These are phyloP conservation scores for Dichotomopilus funicola DNA, from an alignment of 2,329 filamentous ascomycete species.

Conservation along the genomic window DNA sequence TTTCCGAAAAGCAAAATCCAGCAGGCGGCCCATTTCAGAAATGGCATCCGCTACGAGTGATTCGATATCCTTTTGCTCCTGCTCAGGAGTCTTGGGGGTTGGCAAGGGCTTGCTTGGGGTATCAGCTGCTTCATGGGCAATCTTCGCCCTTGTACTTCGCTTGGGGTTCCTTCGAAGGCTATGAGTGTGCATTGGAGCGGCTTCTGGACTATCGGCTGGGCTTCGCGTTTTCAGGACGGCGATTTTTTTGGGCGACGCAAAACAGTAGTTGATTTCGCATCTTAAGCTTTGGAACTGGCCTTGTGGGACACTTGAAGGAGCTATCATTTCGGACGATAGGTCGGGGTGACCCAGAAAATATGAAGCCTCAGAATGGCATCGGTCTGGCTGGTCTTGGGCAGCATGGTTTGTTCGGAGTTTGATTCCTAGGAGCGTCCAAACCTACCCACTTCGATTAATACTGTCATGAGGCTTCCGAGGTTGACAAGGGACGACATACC, in stretches of 20 bases:
- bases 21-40: conserved; percentile 17
- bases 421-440: conserved; percentile 22
- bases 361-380: not conserved
- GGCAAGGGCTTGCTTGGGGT: not conserved
- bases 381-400: not conserved
- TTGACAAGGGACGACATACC: conserved; percentile 8
- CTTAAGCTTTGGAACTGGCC: conserved; percentile 16
- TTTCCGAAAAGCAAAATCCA: conserved; percentile 25
- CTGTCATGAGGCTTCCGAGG: no score
- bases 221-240: not conserved
- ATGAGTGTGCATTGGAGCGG: conserved; percentile 4
- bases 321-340: conserved; percentile 20
- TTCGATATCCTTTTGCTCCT: not conserved
- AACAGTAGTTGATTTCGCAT: conserved; percentile 14
- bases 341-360: conserved; percentile 23
- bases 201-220: conserved; percentile 3
- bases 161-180: conserved; percentile 7
- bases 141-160: conserved; percentile 3
- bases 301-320: conserved; percentile 4
- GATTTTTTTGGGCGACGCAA: not conserved
- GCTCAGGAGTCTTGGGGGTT: not conserved
- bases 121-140: conserved; percentile 5
- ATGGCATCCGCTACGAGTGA: not conserved
- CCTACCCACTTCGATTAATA: conserved; percentile 4
- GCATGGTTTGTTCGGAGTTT: conserved; percentile 17